A percentile compares a stretch with the other conserved stretches of the same genome.
Evolutionary conservation across 2,329 filamentous ascomycete species (phyloP).

Genomic region (Beauveria pseudobassiana): DNA sequence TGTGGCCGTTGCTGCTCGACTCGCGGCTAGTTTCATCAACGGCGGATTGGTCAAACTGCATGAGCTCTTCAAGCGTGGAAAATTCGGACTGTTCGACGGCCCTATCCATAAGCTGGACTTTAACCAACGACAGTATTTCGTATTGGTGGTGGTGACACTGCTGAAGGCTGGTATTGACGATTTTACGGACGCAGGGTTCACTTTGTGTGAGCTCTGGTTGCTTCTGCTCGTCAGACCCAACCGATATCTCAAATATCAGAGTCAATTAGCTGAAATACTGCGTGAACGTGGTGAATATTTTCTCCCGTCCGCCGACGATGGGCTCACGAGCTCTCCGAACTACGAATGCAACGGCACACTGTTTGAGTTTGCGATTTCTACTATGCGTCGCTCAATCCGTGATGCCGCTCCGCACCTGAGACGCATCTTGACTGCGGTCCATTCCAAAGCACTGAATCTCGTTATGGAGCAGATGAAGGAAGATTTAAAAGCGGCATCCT

Average conservation of each 20-base stretch:
- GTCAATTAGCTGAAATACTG: slow-evolving; percentile 40
- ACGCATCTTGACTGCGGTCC: slow-evolving; percentile 32
- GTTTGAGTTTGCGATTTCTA: slow-evolving; percentile 40
- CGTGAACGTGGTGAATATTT: slow-evolving; percentile 34
- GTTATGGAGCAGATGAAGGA: slow-evolving; percentile 48
- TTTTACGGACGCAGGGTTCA: slow-evolving; percentile 38
- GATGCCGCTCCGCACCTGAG: slow-evolving; percentile 28
- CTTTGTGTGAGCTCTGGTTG: slow-evolving; percentile 45
- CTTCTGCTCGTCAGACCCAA: slow-evolving; percentile 43
- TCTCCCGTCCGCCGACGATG: slow-evolving; percentile 31
- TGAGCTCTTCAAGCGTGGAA: slow-evolving; percentile 38
- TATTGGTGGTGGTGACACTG: slow-evolving; percentile 45
- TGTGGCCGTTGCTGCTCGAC: slow-evolving; percentile 36
- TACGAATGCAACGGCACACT: slow-evolving; percentile 42
- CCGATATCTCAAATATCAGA: slow-evolving; percentile 39
- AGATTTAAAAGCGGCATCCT: slow-evolving; percentile 35
- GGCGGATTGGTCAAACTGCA: slow-evolving; percentile 36
- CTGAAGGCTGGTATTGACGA: slow-evolving; percentile 39
- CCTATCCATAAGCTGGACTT: slow-evolving; percentile 31
- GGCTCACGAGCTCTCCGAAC: slow-evolving; percentile 31
- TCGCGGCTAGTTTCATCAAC: slow-evolving; percentile 38
- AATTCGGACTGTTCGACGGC: slow-evolving; percentile 43
- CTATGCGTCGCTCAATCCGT: slow-evolving; percentile 43
- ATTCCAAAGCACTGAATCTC: slow-evolving; percentile 34
- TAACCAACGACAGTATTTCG: slow-evolving; percentile 36